phyloP scores from a whole-genome alignment of 2,329 filamentous ascomycete genomes.

The Neonectria ditissima region DNA sequence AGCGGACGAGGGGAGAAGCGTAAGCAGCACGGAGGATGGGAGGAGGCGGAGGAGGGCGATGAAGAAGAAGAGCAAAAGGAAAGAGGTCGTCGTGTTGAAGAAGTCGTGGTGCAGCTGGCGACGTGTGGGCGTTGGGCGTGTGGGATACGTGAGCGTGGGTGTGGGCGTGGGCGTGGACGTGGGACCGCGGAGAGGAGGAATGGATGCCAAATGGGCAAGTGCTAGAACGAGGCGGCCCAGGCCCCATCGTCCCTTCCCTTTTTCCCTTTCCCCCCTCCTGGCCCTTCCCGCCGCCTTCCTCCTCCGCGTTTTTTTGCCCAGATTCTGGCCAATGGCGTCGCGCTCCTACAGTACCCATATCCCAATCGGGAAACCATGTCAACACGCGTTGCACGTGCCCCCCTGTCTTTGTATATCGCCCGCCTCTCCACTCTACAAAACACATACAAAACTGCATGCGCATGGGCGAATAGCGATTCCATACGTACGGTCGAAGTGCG shows the following conservation, averaged over 20 bases:
- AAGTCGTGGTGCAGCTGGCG: conserved; percentile 34
- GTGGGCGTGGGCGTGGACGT: conserved; percentile 33
- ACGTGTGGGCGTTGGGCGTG: conserved; percentile 38
- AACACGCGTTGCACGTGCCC: conserved; percentile 50
- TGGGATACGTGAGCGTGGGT: conserved; percentile 30
- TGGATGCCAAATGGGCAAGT: conserved; percentile 43
- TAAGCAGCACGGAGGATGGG: conserved; percentile 14
- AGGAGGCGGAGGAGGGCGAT: conserved; percentile 14
- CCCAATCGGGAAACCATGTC: conserved; percentile 51
- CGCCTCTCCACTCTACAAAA: conserved; percentile 26
- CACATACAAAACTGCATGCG: conserved; percentile 28
- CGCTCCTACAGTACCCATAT: conserved; percentile 43
- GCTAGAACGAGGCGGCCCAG: conserved; percentile 45
- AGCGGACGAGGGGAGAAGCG: background rate
- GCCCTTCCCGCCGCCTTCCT: conserved; percentile 35
- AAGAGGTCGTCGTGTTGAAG: conserved; percentile 33
- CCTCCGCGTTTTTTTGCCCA: conserved; percentile 45
- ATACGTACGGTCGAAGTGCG: conserved; percentile 23
- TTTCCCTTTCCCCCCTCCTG: conserved; percentile 29
- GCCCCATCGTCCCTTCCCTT: conserved; percentile 42
- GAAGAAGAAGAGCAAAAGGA: conserved; percentile 33
- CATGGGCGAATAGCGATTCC: conserved; percentile 25
- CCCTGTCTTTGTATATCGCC: conserved; percentile 38
- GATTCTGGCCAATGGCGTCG: conserved; percentile 47
- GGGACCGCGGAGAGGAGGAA: conserved; percentile 40